These are phyloP conservation scores for Diaporthe ampelina DNA, from an alignment of 2,329 filamentous ascomycete species.

Conservation along the genomic window DNA sequence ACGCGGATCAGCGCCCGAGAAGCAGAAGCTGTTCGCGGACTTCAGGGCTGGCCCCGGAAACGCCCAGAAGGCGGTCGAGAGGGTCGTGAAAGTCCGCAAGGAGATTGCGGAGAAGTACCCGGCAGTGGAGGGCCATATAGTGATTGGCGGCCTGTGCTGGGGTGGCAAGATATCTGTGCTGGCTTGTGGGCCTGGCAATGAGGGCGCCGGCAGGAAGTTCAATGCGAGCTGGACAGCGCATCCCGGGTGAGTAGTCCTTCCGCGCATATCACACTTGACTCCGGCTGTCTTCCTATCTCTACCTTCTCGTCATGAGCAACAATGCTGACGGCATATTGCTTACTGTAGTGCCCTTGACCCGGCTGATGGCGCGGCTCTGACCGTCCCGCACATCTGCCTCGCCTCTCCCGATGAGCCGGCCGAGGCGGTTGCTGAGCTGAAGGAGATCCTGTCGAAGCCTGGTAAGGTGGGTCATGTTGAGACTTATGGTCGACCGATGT, in stretches of 20 bases:
- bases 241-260: constrained; percentile 45
- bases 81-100: constrained; percentile 50
- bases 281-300: not conserved
- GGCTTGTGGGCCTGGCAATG: constrained; percentile 53
- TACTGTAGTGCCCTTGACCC: constrained; percentile 50
- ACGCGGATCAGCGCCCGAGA: constrained; percentile 52
- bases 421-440: constrained; percentile 59
- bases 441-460: constrained; percentile 56
- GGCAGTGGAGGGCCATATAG: constrained; percentile 56
- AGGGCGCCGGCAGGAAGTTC: constrained; percentile 53
- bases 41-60: constrained; percentile 53
- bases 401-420: constrained; percentile 64
- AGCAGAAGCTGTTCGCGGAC: constrained; percentile 49
- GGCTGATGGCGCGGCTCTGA: constrained; percentile 59
- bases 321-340: not conserved
- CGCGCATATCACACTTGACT: not conserved
- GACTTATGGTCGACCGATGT: constrained; percentile 61
- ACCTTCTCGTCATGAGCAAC: not conserved
- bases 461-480: constrained; percentile 60
- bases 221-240: constrained; percentile 51
- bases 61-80: constrained; percentile 47
- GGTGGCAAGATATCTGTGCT: constrained; percentile 59
- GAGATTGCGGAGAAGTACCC: constrained; percentile 52
- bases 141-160: constrained; percentile 64
- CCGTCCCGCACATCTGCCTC: constrained; percentile 62